Conservation (phyloP, 1,284 basidiomycete species). For the Marasmius fiardii region DNA sequence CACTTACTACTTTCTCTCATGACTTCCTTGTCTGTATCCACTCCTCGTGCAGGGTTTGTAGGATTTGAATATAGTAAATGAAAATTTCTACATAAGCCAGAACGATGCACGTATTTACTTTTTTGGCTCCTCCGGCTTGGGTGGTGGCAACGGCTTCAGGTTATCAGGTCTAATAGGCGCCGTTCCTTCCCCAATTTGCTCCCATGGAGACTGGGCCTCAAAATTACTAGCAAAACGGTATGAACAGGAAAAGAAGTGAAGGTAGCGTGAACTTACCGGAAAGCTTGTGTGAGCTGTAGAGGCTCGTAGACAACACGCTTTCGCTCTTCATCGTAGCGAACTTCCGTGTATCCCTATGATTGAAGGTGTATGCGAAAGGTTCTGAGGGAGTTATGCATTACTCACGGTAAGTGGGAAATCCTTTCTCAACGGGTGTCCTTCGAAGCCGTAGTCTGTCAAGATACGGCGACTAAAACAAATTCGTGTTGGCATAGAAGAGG, state of each 20-base stretch:
- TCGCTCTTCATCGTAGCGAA: slow-evolving; percentile 97
- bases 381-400: slow-evolving; percentile 5
- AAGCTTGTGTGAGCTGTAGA: slow-evolving; percentile 96
- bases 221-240: slow-evolving; percentile 68
- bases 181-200: slow-evolving; percentile 89
- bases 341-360: slow-evolving; percentile 88
- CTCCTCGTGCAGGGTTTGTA: not conserved
- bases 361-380: slow-evolving; percentile 10
- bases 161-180: slow-evolving; percentile 67
- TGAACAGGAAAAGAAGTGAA: slow-evolving; percentile 3
- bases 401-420: slow-evolving; percentile 94
- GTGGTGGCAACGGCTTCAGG: slow-evolving; percentile 69
- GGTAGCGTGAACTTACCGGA: slow-evolving; percentile 60
- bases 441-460: slow-evolving; percentile 98
- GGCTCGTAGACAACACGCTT: slow-evolving; percentile 99
- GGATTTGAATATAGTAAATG: not conserved
- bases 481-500: slow-evolving; percentile 9
- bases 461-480: slow-evolving; percentile 83
- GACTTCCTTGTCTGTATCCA: too few relatives aligned
- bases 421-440: slow-evolving; percentile 96
- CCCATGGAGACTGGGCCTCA: slow-evolving; percentile 94
- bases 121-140: slow-evolving; percentile 62
- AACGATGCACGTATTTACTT: slow-evolving; percentile 41
- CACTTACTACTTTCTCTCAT: too few relatives aligned
- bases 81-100: not conserved